These are phyloP conservation scores for Saccharomyces pastorianus DNA, from an alignment of 1,139 yeast genomes.

Conservation along the genomic window DNA sequence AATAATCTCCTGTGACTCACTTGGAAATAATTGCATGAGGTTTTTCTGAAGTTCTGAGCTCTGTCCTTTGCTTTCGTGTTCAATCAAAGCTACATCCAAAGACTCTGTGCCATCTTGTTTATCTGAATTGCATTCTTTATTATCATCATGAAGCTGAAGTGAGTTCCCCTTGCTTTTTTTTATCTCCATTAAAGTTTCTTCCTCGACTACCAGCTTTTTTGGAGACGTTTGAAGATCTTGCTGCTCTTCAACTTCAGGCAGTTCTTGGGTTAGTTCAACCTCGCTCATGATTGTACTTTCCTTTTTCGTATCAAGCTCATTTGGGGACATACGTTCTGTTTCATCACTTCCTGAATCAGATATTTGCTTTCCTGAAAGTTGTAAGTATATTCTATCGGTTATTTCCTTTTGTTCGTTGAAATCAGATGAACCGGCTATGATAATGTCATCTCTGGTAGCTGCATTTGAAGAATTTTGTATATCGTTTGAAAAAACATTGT, in stretches of 20 bases:
- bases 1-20: background rate
- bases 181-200: background rate
- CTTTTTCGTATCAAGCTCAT: conserved; percentile 4
- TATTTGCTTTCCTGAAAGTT: conserved; percentile 3
- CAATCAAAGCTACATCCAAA: background rate
- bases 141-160: background rate
- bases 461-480: background rate
- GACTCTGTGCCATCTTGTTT: background rate
- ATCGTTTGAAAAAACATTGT: background rate
- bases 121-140: background rate
- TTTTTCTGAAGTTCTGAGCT: background rate
- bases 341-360: conserved; percentile 1
- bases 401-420: background rate
- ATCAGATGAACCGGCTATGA: background rate
- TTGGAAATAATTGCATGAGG: background rate
- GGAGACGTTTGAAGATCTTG: conserved; percentile 1
- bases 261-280: conserved; percentile 26
- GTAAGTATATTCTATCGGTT: conserved; percentile 6
- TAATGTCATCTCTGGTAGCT: background rate
- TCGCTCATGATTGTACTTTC: conserved; percentile 19
- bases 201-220: background rate
- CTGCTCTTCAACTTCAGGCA: conserved; percentile 25
- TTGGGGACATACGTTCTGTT: background rate
- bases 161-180: background rate
- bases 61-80: background rate